Evolutionary conservation across 805 yeast species (phyloP), one percentile per base, ranked within the genome.

Genomic region (Starmerella scarabaei): DNA sequence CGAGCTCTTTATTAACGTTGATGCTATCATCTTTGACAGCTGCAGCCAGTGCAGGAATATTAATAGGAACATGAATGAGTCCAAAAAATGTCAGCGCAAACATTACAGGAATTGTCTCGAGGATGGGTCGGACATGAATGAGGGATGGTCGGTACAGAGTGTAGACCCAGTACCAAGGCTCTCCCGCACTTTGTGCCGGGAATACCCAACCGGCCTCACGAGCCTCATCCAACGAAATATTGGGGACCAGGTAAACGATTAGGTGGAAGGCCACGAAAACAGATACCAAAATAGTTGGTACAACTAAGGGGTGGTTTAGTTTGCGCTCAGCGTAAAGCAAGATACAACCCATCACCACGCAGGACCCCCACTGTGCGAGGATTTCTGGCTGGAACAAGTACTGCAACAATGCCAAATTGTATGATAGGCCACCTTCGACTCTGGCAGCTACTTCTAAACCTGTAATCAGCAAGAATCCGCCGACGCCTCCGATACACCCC

Each of bases 401-500:
- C 23, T 16, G 14, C 21, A 55, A 40, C 14, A 84, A 81, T 2
- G 61, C 68, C 52, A 64, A 56, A 43, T 75, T 69, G 56, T 83
- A 86, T 37, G 68, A 68, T 32, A 88, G 59, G 2, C 83, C 77
- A 3, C 82, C 81, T 36, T 82, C 81, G 24, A 82, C 60, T 43
- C 94, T 66, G 0, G 94, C 77, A n/a, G 83, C 71, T 1, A 91
- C 94, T 54, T 88, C 96, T 21, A 91, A 62, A 1, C 94, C 98
- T 0, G 98, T 91, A 1, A 82, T 77, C 2, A 85, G 65, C 36
- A 91, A 65, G 60, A 91, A 91, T 62, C 82, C 86, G 6, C 98
- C 98, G 36, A 91, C 98, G 54, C 98, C 98, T 30, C 98, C 98
- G 51, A 91, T 86, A 57, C 97, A 91, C 1, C 98, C 98, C 28